Conservation (phyloP, 1,139 yeast species). For the Lodderomyces orthopsilosis region DNA sequence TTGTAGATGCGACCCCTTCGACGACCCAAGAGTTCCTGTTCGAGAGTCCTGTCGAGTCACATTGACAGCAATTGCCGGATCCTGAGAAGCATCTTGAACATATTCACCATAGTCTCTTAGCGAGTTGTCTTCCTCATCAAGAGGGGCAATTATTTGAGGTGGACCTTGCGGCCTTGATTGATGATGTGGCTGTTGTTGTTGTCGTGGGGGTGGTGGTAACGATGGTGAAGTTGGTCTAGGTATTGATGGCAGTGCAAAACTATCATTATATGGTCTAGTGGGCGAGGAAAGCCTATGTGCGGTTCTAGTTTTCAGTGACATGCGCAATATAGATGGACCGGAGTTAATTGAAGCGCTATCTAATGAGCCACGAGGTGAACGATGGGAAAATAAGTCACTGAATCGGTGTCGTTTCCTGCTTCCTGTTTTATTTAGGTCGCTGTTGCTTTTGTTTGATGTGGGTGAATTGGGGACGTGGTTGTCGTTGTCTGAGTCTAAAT, state of each 20-base stretch:
- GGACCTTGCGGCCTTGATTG: not conserved
- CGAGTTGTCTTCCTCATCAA: not conserved
- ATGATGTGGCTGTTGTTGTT: not conserved
- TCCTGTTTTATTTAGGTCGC: not conserved
- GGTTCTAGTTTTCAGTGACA: constrained; percentile 4
- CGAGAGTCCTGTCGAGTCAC: constrained; percentile 2
- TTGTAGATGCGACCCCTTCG: not conserved
- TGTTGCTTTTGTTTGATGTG: not conserved
- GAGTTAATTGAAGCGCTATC: constrained; percentile 8
- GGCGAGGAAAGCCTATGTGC: constrained; percentile 2
- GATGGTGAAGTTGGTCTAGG: constrained; percentile 6
- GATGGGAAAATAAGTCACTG: constrained; percentile 3
- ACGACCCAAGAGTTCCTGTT: not conserved
- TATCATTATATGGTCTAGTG: not conserved
- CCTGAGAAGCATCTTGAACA: not conserved
- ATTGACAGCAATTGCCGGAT: constrained; percentile 6
- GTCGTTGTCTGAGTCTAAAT: not conserved
- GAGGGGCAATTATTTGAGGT: not conserved
- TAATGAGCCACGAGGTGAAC: constrained; percentile 2
- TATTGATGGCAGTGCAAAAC: not conserved
- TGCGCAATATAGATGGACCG: constrained; percentile 4
- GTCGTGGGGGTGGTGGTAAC: not conserved
- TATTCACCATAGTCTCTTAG: not conserved
- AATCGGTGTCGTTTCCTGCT: not conserved
- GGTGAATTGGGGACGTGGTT: constrained; percentile 1